Evolutionary conservation across 176 grass and related monocot genomes (phyloP), one percentile per base, ranked within the genome.

Genomic region (Lolium perenne): DNA sequence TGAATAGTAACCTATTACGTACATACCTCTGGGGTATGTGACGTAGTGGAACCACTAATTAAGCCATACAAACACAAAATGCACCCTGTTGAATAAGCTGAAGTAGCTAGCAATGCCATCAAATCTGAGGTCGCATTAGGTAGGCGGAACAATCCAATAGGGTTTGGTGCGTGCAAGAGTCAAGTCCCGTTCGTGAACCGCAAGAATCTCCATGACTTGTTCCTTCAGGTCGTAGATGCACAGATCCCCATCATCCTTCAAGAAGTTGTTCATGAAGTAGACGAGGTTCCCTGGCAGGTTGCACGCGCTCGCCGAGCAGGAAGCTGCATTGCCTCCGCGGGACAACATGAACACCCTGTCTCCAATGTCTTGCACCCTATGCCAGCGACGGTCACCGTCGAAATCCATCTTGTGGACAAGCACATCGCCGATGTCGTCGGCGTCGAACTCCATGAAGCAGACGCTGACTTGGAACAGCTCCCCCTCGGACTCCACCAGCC

Each of bases 221-320:
- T 75, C 72, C 72, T 21, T 23, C 14, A 74, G 71, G 71, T 74
- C 71, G 71, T 74, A 74, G 71, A 74, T 74, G 45, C 71, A 74
- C 2, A 74, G 45, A 74, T 15, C 71, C 0, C 71, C 72, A 18
- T 75, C 72, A 75, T 75, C 47, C 13, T 75, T 3, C 16, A 75
- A 2, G 47, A 75, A 75, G 23, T 75, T 75, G 7, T 75, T 75
- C 47, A 75, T 75, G 22, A 75, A 75, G 47, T 53, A 75, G 72
- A 75, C 47, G n/a, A 12, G 71, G 13, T 74, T 74, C 45, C 71
- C 45, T 50, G 49, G 71, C 1, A 75, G 23, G 72, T 75, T 53
- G 47, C 72, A 75, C 22, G 23, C 72, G 0, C 72, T 75, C 16
- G 72, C 72, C 22, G 22, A 25, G 23, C 47, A 75, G 10, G 71